Evolutionary conservation across 2,329 filamentous ascomycete genomes (phyloP), one percentile per base, ranked within the genome.

Genomic region (Colletotrichum coccodes): DNA sequence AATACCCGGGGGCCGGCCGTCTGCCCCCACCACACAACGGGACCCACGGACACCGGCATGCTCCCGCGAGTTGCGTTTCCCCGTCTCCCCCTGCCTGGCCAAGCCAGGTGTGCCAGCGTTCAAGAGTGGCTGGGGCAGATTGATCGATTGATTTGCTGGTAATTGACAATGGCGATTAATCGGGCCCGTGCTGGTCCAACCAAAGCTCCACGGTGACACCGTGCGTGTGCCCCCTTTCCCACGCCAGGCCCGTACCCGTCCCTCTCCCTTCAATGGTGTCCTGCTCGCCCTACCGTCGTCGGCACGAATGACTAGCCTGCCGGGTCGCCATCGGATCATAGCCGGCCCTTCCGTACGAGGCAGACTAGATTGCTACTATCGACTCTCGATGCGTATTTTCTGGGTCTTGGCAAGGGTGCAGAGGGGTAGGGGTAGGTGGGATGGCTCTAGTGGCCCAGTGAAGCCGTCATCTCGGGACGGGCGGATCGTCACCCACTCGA

Each of bases 391-490:
- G 21, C 36, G 40, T 23, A 30, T 23, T 40, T 23, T 60, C 47
- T 40, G 30, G 56, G 56, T 40, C 63, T 60, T 65, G 63, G 63
- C 63, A 65, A 42, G 56, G 63, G 50, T 53, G 23, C 36, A 40
- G n/a, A n/a, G n/a, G n/a, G n/a, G n/a, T n/a, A 56, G 62, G 34
- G n/a, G 23, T 23, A 23, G 23, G 44, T 42, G 44, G 60, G 23
- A 64, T 46, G 42, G 38, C 26, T 40, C 11, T 23, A 60, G 34
- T 36, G 44, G 49, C 34, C 62, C 54, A 64, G 44, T 60, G 36
- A 60, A 64, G 54, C 36, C 62, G 28, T 38, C 57, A 52, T 46
- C 38, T 60, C 62, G 62, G 63, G 60, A 38, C 63, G 36, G 30
- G 38, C 63, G 47, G 63, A 58, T 61, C 47, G 63, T 38, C 38